phyloP scores from a whole-genome alignment of 352 stramenopile genomes.

The Pythium pyrilobum region DNA sequence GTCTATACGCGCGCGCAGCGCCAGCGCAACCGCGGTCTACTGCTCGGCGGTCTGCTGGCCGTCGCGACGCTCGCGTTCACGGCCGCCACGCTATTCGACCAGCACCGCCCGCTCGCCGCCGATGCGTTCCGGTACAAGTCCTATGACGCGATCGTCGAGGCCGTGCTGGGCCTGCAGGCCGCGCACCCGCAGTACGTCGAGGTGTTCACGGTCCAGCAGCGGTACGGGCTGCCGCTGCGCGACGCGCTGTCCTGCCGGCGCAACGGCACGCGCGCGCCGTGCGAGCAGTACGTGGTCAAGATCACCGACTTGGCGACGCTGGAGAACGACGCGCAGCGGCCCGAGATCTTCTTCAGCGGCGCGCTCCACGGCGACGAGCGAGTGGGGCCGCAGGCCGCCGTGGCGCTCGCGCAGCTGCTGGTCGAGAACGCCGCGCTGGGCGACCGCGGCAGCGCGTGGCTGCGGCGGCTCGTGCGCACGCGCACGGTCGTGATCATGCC shows the following conservation, averaged over 20 bases:
- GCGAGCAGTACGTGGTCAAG: constrained; percentile 78
- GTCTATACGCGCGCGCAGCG: no score
- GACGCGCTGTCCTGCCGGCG: constrained; percentile 47
- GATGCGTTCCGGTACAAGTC: constrained; percentile 40
- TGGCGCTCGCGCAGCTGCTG: constrained; percentile 69
- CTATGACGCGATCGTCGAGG: constrained; percentile 72
- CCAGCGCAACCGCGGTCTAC: no score
- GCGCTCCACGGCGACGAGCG: constrained; percentile 94
- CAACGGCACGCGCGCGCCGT: constrained; percentile 32
- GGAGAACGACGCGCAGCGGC: constrained; percentile 55
- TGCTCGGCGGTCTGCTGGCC: no score
- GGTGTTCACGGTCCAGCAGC: constrained; percentile 73
- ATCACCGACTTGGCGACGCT: constrained; percentile 76
- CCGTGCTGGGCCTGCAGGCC: constrained; percentile 41
- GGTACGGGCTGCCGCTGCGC: constrained; percentile 55
- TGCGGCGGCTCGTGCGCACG: constrained; percentile 67
- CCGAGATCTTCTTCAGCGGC: constrained; percentile 94
- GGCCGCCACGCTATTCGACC: background rate
- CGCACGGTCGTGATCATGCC: constrained; percentile 44
- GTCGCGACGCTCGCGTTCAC: background rate
- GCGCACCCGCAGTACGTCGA: constrained; percentile 68
- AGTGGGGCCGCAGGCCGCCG: constrained; percentile 81
- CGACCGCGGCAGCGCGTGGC: constrained; percentile 46
- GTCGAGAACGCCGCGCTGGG: constrained; percentile 38
- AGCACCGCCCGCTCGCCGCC: background rate